Percentiles rank a stretch among this genome's conserved stretches.
These are phyloP conservation scores for Massariosphaeria phaeospora DNA, from an alignment of 495 filamentous ascomycete species.

Conservation along the genomic window DNA sequence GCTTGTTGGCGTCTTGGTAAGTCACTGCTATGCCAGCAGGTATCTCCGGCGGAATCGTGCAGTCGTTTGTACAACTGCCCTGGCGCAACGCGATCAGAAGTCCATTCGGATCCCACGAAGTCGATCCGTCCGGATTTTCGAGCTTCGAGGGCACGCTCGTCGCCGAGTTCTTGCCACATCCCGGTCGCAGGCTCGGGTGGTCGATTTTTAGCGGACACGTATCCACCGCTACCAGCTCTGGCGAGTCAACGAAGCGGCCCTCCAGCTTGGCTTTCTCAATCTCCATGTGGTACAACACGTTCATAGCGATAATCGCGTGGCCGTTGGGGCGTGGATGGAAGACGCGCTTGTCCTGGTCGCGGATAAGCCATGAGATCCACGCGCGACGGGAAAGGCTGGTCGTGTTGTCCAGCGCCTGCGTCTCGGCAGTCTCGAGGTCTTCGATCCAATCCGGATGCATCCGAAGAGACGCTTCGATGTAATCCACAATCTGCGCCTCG, in stretches of 20 bases:
- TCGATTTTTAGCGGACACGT: background rate
- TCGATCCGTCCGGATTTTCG: background rate
- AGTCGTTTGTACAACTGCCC: constrained; percentile 5
- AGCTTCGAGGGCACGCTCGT: background rate
- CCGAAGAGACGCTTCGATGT: constrained; percentile 1
- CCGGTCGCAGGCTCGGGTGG: background rate
- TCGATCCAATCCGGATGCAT: constrained; percentile 5
- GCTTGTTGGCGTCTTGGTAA: constrained; percentile 5
- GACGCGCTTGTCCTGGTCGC: background rate
- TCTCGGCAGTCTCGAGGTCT: background rate
- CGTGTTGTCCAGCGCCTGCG: constrained; percentile 1
- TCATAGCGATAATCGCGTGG: constrained; percentile 1
- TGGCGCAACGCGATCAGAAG: background rate
- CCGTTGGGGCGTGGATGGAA: constrained; percentile 4
- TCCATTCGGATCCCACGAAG: background rate
- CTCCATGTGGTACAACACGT: constrained; percentile 2
- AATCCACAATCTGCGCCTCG: constrained; percentile 3
- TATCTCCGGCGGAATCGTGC: background rate
- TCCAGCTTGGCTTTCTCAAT: background rate
- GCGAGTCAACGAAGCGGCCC: background rate
- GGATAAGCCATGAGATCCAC: background rate
- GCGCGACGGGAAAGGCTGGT: background rate
- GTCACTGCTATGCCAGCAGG: background rate
- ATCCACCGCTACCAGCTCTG: background rate
- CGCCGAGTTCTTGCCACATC: background rate